Evolutionary conservation across 495 filamentous ascomycete genomes (phyloP).

Genomic region (Penicillium mononematosum): DNA sequence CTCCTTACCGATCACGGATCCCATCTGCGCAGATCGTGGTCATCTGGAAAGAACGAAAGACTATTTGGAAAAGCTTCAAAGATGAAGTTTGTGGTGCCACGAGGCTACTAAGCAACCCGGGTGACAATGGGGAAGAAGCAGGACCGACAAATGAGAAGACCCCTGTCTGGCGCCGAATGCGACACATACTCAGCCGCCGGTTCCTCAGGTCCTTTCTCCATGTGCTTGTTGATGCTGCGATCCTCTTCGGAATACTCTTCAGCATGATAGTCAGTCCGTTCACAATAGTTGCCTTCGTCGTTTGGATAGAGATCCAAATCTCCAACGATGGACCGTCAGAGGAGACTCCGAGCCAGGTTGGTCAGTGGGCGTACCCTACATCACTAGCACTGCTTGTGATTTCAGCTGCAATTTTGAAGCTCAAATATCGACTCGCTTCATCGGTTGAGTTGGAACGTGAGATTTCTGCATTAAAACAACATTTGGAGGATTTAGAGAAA

Average conservation of each 20-base stretch:
- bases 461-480: conserved; percentile 17
- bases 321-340: conserved; percentile 33
- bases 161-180: not conserved
- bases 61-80: conserved; percentile 25
- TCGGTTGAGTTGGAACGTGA: conserved; percentile 28
- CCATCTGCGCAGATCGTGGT: conserved; percentile 25
- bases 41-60: conserved; percentile 29
- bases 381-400: conserved; percentile 30
- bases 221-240: conserved; percentile 16
- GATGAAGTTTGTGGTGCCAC: conserved; percentile 14
- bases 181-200: conserved; percentile 15
- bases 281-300: conserved; percentile 34
- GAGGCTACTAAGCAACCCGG: not conserved
- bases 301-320: conserved; percentile 37
- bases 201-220: conserved; percentile 18
- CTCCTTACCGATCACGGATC: conserved; percentile 30
- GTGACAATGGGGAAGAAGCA: not conserved
- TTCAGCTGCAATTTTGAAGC: conserved; percentile 29
- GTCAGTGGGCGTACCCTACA: conserved; percentile 35
- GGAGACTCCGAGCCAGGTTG: conserved; percentile 34
- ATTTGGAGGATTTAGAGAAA: conserved; percentile 20
- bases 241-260: conserved; percentile 27
- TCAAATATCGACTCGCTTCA: conserved; percentile 32
- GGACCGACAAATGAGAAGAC: not conserved
- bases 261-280: conserved; percentile 39